Base-by-base conservation (phyloP, 768 basidiomycete genomes). In the Galerina sulciceps region DNA sequence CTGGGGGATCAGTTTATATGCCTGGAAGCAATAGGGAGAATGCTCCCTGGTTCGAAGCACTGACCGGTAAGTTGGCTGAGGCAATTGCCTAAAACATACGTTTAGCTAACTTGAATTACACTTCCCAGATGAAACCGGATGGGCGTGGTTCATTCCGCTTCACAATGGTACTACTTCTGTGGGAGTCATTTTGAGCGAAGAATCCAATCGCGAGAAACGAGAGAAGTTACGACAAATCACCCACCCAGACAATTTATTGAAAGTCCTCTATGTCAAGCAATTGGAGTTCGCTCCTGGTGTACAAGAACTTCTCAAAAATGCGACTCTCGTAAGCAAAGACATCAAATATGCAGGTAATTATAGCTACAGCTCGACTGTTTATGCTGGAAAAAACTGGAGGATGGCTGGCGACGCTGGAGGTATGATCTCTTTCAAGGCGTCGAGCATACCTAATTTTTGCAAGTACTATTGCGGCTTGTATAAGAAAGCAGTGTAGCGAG, bases 391-490 rank as follows among this genome's bases (percentile, higher is more conserved):
- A 15, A 62, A 71, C 48, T 79, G 62, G 55, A 64, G 78, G 6
- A 57, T 79, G 10, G 68, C 72, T 37, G 79, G 79, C 1, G 79
- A 80, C 63, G 77, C 79, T 34, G 77, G 69, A 44, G 70, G 78
- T 79, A 52, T n/a, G 72, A n/a, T 67, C 36, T 17, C 26, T 22
- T n/a, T n/a, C n/a, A n/a, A n/a, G n/a, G n/a, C 4, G 40, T 22
- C 8, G 22, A 74, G 79, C 49, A 68, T 67, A 31, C 72, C 76
- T 10, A 69, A 73, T 4, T 71, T 78, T 36, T 63, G 69, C 5
- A 71, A 69, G 1, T 49, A 73, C 9, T 56, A 61, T 31, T 57
- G 62, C 5, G 76, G 76, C 41, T 15, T 42, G 41, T 10, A 15
- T 18, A 42, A 18, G 6, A 48, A 53, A 59, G 26, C 65, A 72